A percentile compares a stretch with the other conserved stretches of the same genome.
Evolutionary conservation across 208 protist genomes (phyloP).

Genomic region (Naegleria lovaniensis): DNA sequence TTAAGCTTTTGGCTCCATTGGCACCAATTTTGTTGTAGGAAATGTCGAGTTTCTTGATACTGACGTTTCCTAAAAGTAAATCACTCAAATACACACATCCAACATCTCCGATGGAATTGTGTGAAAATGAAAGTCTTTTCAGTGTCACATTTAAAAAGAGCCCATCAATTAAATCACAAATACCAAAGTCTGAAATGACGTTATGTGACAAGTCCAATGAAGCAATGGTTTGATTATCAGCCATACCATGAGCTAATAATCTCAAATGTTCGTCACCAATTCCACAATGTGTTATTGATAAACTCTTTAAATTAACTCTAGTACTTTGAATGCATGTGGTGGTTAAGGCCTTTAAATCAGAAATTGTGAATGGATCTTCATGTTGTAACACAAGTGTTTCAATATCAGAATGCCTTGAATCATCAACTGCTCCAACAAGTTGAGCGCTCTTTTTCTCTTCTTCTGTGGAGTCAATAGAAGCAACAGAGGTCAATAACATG

Average conservation of each 20-base stretch:
- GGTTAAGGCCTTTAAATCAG: not conserved
- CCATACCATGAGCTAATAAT: not conserved
- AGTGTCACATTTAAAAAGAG: conserved; percentile 67
- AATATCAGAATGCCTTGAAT: not conserved
- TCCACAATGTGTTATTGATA: not conserved
- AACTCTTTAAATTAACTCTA: not conserved
- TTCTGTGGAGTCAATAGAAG: not conserved
- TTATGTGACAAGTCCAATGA: conserved; percentile 67
- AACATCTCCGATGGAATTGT: conserved; percentile 67
- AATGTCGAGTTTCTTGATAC: conserved; percentile 59
- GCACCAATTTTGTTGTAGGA: conserved; percentile 62
- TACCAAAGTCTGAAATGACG: conserved; percentile 53
- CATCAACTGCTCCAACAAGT: not conserved
- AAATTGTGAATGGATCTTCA: not conserved
- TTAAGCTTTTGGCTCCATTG: conserved; percentile 49
- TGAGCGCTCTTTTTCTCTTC: not conserved
- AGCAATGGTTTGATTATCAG: not conserved
- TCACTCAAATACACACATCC: conserved; percentile 56
- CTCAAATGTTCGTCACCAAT: not conserved
- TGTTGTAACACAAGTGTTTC: not conserved
- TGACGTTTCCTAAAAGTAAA: conserved; percentile 50
- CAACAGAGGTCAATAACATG: not conserved
- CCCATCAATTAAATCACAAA: conserved; percentile 56
- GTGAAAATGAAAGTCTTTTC: conserved; percentile 56
- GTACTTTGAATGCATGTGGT: not conserved